Percentiles rank a stretch among this genome's conserved stretches.
phyloP scores from a whole-genome alignment of 805 yeast species.

The Komagataella phaffii region DNA sequence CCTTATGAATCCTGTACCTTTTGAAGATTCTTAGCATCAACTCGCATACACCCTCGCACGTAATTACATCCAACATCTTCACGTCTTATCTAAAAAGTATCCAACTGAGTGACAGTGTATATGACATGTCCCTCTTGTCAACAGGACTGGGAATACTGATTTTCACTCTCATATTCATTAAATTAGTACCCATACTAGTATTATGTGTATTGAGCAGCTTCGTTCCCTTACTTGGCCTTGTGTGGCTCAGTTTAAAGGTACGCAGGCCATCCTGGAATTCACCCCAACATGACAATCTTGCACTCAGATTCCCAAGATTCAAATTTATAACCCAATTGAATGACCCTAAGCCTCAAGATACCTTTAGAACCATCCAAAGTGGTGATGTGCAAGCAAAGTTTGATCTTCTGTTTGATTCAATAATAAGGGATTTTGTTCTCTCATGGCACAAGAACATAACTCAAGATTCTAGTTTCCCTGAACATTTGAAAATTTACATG shows the following conservation, averaged over 20 bases:
- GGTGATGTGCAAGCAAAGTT: not conserved
- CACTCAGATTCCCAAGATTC: not conserved
- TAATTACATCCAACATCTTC: not conserved
- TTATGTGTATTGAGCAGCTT: not conserved
- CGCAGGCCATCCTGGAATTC: not conserved
- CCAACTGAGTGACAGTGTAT: not conserved
- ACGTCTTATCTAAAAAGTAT: not conserved
- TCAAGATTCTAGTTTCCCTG: slow-evolving; percentile 21
- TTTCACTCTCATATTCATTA: not conserved
- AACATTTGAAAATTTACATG: slow-evolving; percentile 30
- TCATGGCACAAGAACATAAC: slow-evolving; percentile 44
- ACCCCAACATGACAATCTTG: not conserved
- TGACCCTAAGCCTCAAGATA: slow-evolving; percentile 2
- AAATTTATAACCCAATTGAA: not conserved
- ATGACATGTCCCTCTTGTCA: not conserved
- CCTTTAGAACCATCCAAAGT: slow-evolving; percentile 36
- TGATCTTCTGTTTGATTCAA: slow-evolving; percentile 23
- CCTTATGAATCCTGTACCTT: too few relatives aligned
- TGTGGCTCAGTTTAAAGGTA: not conserved
- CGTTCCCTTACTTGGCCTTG: not conserved
- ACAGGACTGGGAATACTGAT: not conserved
- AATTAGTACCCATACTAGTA: not conserved
- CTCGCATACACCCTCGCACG: too few relatives aligned
- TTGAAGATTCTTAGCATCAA: too few relatives aligned
- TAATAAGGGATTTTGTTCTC: slow-evolving; percentile 38